These are phyloP conservation scores for Oleoguttula mirabilis DNA, from an alignment of 495 filamentous ascomycete species.

Conservation along the genomic window DNA sequence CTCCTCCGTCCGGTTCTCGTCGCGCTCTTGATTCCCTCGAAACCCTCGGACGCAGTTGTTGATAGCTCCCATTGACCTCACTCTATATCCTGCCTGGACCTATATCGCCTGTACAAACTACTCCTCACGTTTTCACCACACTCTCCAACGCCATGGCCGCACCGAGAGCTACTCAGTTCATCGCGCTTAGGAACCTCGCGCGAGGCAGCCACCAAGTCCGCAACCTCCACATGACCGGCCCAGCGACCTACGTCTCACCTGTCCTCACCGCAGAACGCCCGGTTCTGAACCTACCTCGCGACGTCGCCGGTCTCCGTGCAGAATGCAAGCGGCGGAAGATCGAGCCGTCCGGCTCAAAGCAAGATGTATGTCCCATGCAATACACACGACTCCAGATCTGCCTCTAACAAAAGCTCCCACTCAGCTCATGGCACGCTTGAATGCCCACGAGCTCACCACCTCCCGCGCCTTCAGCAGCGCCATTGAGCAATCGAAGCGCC, in stretches of 20 bases:
- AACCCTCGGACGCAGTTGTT: too few relatives aligned
- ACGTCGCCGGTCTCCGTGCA: constrained; percentile 25
- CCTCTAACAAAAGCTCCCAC: too few relatives aligned
- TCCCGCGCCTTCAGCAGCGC: constrained; percentile 45
- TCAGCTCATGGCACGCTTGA: constrained; percentile 41
- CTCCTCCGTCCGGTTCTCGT: too few relatives aligned
- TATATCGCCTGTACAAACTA: too few relatives aligned
- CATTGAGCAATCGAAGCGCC: constrained; percentile 28
- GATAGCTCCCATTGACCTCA: too few relatives aligned
- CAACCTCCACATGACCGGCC: constrained; percentile 40
- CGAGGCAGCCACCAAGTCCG: constrained; percentile 27
- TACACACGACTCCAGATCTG: constrained; percentile 26
- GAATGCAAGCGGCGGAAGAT: constrained; percentile 35
- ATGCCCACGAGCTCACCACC: constrained; percentile 41
- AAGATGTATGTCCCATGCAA: constrained; percentile 32
- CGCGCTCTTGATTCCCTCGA: too few relatives aligned
- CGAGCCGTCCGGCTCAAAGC: constrained; percentile 43
- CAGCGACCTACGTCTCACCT: constrained; percentile 29
- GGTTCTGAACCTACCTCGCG: constrained; percentile 25
- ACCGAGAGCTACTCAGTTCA: constrained; percentile 15
- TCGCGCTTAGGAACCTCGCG: constrained; percentile 15
- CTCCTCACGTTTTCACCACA: not conserved
- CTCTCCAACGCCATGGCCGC: constrained; percentile 11
- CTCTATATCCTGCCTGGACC: too few relatives aligned
- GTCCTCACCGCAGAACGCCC: constrained; percentile 27